Evolutionary conservation across 139 green algal genomes (phyloP), one percentile per base, ranked within the genome.

Genomic region (Raphidocelis subcapitata): DNA sequence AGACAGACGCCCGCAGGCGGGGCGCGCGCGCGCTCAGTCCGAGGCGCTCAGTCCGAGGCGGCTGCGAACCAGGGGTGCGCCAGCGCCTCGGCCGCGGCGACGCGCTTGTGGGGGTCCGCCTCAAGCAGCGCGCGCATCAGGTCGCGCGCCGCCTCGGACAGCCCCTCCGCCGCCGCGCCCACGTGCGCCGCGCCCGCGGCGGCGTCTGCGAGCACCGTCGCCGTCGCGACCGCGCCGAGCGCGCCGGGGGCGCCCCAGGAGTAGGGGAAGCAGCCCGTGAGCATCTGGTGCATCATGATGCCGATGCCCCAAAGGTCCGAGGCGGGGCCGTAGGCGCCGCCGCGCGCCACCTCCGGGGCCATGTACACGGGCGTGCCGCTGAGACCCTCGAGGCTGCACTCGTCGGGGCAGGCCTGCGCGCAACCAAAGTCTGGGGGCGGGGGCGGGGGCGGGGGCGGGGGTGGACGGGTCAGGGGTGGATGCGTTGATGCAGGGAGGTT

Each of bases 81-180:
- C 57, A 88, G 68, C 37, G 76, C 79, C 64, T 67, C 3, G 4
- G 35, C 62, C 2, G 82, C 79, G 1, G 51, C 77, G 41, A 82
- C 46, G 31, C 92, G 78, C 66, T 77, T 71, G 21, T 16, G 31
- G 26, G 73, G 71, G 55, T 86, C 76, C 75, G 86, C 83, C 47
- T 81, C 73, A 59, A 85, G 76, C 56, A 88, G 65, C 26, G 31
- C 36, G 0, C 35, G 12, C 1, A 85, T 35, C 33, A 88, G 65
- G 20, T 84, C 76, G 57, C 74, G 73, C 0, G 69, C 79, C 29
- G 77, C 76, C 20, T 47, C 24, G 2, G 81, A 89, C 52, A 94
- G 54, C 12, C 28, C 24, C 23, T 31, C 51, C 18, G n/a, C 37
- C 26, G 65, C 47, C 2, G 52, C 8, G 26, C 46, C 33, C 5